phyloP scores from a whole-genome alignment of 2,329 filamentous ascomycete genomes.

The Verticillium klebahnii region DNA sequence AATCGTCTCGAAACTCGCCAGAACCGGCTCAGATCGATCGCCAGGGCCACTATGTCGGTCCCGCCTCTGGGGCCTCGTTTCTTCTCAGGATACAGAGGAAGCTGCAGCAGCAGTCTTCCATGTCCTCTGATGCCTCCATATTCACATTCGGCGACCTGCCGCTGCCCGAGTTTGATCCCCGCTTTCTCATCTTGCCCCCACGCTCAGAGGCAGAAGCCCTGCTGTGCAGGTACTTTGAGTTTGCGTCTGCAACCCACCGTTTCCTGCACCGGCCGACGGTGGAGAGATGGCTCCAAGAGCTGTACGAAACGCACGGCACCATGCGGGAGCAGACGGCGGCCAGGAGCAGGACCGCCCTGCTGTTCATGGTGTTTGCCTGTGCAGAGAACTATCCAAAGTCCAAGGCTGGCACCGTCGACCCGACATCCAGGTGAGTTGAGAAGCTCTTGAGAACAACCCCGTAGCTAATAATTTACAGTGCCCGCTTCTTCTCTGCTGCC shows the following conservation, averaged over 20 bases:
- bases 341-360: constrained; percentile 31
- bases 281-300: constrained; percentile 38
- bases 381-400: constrained; percentile 34
- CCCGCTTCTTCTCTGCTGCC: constrained; percentile 25
- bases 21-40: constrained; percentile 22
- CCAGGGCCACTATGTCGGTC: constrained; percentile 25
- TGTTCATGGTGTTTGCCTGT: constrained; percentile 49
- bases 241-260: constrained; percentile 50
- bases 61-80: constrained; percentile 23
- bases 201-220: constrained; percentile 28
- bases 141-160: constrained; percentile 47
- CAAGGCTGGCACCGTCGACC: constrained; percentile 11
- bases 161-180: constrained; percentile 31
- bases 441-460: no score
- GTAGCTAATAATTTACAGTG: constrained; percentile 9
- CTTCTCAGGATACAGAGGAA: constrained; percentile 23
- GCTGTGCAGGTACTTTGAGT: constrained; percentile 49
- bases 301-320: constrained; percentile 26
- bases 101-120: constrained; percentile 36
- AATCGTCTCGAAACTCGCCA: constrained; percentile 14
- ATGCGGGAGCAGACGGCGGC: constrained; percentile 19
- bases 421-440: constrained; percentile 9
- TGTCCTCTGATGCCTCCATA: constrained; percentile 35
- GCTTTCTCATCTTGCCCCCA: constrained; percentile 34
- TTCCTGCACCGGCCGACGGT: constrained; percentile 48